These are phyloP conservation scores for Rhizopogon salebrosus DNA, from an alignment of 768 basidiomycete genomes.

Conservation along the genomic window DNA sequence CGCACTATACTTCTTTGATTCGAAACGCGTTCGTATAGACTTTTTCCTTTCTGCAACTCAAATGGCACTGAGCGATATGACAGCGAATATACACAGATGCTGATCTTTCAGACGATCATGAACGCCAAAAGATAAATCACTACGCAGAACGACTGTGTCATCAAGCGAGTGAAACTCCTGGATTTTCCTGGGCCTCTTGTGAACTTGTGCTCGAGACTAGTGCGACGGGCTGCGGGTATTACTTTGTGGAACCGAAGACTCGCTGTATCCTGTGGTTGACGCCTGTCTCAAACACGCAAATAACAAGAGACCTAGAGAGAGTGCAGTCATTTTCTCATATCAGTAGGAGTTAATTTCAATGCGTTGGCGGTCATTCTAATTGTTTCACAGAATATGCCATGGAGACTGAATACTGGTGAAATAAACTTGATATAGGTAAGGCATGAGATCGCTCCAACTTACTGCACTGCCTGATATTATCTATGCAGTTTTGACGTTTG, in stretches of 20 bases:
- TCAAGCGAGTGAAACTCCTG: slow-evolving; percentile 1
- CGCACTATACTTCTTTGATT: slow-evolving; percentile 37
- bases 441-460: neutral
- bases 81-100: slow-evolving; percentile 47
- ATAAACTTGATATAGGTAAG: neutral
- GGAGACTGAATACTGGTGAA: slow-evolving; percentile 17
- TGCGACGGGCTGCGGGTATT: slow-evolving; percentile 30
- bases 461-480: neutral
- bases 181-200: slow-evolving; percentile 5
- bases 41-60: neutral
- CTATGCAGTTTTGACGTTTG: neutral
- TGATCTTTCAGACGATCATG: slow-evolving; percentile 33
- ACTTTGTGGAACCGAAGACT: slow-evolving; percentile 37
- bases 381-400: slow-evolving; percentile 11
- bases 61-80: neutral
- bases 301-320: slow-evolving; percentile 29
- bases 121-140: slow-evolving; percentile 22
- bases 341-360: slow-evolving; percentile 24
- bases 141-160: slow-evolving; percentile 13
- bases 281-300: slow-evolving; percentile 22
- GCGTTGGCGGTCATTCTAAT: neutral
- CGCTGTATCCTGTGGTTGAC: slow-evolving; percentile 41
- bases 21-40: slow-evolving; percentile 32
- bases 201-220: neutral
- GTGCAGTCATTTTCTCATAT: slow-evolving; percentile 33